Conservation (phyloP, 352 stramenopile genomes). For the Phytophthora capsici region DNA sequence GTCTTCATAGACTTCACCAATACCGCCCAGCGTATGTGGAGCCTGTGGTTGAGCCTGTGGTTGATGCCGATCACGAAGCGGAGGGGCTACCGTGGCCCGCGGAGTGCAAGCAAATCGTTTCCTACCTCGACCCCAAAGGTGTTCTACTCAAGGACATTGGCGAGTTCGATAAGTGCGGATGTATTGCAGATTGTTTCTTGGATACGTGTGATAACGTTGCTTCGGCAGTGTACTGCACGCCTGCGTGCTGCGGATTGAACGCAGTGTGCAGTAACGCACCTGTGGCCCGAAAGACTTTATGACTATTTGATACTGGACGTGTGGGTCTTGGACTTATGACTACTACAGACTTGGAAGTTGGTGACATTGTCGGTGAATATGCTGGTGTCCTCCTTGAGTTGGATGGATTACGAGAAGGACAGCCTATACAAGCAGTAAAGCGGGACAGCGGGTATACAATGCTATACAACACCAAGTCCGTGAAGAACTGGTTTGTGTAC, state of each 20-base stretch:
- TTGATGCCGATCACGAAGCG: no score
- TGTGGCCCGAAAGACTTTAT: background rate
- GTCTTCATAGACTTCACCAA: no score
- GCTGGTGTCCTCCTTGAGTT: background rate
- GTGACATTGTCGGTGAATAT: conserved; percentile 11
- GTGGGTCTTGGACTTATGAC: background rate
- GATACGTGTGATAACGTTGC: conserved; percentile 3
- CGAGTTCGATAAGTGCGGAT: no score
- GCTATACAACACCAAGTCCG: no score
- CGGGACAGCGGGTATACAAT: no score
- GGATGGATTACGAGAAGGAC: background rate
- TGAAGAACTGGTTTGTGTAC: no score
- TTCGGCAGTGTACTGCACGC: background rate
- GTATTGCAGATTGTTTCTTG: conserved; percentile 6
- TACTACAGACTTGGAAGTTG: background rate
- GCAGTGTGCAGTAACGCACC: conserved; percentile 15
- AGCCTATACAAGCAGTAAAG: background rate
- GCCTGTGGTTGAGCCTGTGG: no score
- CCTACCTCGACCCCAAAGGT: no score
- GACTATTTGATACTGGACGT: background rate
- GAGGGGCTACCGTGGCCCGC: no score
- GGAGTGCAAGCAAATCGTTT: no score
- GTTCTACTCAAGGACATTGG: no score
- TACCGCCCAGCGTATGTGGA: no score
- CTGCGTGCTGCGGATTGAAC: background rate